Evolutionary conservation across 108 stramenopile species (phyloP).

Genomic region (Aureococcus anophagefferens): DNA sequence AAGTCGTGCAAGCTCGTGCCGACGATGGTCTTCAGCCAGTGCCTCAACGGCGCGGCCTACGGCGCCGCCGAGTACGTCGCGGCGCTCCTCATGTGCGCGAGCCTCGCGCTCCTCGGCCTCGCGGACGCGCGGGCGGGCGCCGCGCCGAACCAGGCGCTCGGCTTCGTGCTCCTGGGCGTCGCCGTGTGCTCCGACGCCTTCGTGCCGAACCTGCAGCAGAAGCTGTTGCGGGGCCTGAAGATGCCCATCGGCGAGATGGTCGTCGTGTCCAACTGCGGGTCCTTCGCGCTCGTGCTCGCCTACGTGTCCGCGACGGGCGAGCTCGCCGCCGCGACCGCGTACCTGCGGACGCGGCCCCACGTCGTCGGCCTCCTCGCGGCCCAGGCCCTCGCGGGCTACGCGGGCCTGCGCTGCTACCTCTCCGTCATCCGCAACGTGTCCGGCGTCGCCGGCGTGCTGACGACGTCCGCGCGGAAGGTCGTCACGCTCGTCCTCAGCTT

Average conservation of each 20-base stretch:
- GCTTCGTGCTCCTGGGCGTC: slow-evolving; percentile 20
- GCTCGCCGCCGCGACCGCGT: slow-evolving; percentile 14
- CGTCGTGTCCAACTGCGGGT: slow-evolving; percentile 23
- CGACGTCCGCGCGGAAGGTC: slow-evolving; percentile 36
- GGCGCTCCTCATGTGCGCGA: slow-evolving; percentile 33
- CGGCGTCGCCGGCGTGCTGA: slow-evolving; percentile 28
- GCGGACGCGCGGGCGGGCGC: slow-evolving; percentile 12
- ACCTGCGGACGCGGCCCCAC: slow-evolving; percentile 18
- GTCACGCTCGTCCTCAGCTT: slow-evolving; percentile 29
- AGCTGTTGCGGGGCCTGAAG: slow-evolving; percentile 25
- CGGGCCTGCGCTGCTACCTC: slow-evolving; percentile 32
- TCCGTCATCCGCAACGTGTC: slow-evolving; percentile 31
- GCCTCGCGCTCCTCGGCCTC: slow-evolving; percentile 26
- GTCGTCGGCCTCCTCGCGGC: slow-evolving; percentile 9
- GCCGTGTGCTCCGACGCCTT: slow-evolving; percentile 30
- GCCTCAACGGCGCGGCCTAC: slow-evolving; percentile 23
- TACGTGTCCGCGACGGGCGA: slow-evolving; percentile 26
- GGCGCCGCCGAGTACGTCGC: slow-evolving; percentile 29
- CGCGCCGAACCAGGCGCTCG: slow-evolving; percentile 10
- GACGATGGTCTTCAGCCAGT: slow-evolving; percentile 32
- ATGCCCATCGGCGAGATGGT: slow-evolving; percentile 31
- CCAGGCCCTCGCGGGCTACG: slow-evolving; percentile 27
- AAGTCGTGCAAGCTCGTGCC: slow-evolving; percentile 38
- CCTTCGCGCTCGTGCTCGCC: slow-evolving; percentile 25
- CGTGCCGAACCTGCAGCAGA: slow-evolving; percentile 33